Percentiles rank a stretch among this genome's conserved stretches.
Conservation (phyloP, 2,329 filamentous ascomycete genomes). For the Chalaropsis thielavioides region DNA sequence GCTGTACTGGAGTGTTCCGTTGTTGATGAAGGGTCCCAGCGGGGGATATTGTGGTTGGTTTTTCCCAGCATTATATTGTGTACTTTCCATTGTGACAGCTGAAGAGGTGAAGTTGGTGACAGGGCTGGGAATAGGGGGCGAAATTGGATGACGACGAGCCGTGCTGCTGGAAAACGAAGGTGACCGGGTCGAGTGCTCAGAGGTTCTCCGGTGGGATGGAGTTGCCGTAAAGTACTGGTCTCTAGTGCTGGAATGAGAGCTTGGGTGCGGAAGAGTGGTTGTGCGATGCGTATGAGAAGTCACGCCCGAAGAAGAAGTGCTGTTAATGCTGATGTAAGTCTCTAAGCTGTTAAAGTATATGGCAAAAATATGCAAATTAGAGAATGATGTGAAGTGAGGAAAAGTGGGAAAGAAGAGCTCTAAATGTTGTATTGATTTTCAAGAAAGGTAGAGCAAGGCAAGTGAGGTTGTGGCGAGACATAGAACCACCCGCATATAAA, state of each 20-base stretch:
- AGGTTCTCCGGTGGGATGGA: constrained; percentile 35
- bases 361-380: neutral
- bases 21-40: constrained; percentile 34
- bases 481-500: constrained; percentile 5
- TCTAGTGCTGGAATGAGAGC: constrained; percentile 34
- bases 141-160: constrained; percentile 37
- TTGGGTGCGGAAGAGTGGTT: constrained; percentile 38
- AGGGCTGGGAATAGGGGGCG: constrained; percentile 36
- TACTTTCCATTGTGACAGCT: constrained; percentile 37
- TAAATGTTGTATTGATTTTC: neutral
- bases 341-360: constrained; percentile 13
- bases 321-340: constrained; percentile 31
- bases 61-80: constrained; percentile 26
- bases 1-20: constrained; percentile 47
- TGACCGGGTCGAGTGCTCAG: constrained; percentile 37
- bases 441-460: neutral
- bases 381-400: neutral
- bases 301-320: constrained; percentile 39
- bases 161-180: constrained; percentile 34
- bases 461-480: neutral
- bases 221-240: constrained; percentile 40
- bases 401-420: neutral
- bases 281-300: constrained; percentile 41
- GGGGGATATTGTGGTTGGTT: constrained; percentile 37
- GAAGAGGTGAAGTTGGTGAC: constrained; percentile 30